Base-by-base conservation (phyloP, 768 basidiomycete species). In the Neoboletus magnificus region DNA sequence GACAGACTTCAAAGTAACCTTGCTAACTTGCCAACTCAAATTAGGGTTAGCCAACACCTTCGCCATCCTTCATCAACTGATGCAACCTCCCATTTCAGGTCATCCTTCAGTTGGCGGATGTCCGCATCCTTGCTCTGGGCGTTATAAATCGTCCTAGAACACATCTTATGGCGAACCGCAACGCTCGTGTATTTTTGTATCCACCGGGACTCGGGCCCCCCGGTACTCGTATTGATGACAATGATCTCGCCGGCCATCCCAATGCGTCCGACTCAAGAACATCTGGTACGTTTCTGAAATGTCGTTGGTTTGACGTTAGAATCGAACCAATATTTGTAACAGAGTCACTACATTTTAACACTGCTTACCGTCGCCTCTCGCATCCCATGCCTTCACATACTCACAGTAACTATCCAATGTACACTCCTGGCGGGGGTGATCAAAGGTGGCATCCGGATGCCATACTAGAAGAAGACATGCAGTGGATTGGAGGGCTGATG, bases 401-500 rank as follows among this genome's bases (percentile, higher is more conserved):
- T 4, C 82, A 89, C 65, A 60, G 67, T 18, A 81, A 84, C 49
- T 92, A 91, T 70, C 91, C 90, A 13, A 84, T 85, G 62, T 83
- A 80, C 63, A 89, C 90, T 12, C 79, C 83, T 1, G 85, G 88
- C 2, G 88, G 84, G 12, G 76, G 75, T 29, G 89, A 91, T 68
- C 77, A 76, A 58, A 80, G 87, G 25, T 87, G 89, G 87, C 53
- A 79, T 23, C 71, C 73, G 12, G 79, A 77, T 22, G 78, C 76
- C 51, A 69, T 78, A 13, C 80, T 83, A 62, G 82, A 82, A 67
- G 79, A 79, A 37, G 85, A 83, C n/a, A 66, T 79, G 53, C 78
- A 84, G 45, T 91, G 89, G 89, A 82, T 89, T 11, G 89, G 89
- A 29, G 76, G 81, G 22, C 64, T 91, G 59, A 82, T 91, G 89